Evolutionary conservation across 1,139 yeast genomes (phyloP).

Genomic region (Geotrichum australiense): DNA sequence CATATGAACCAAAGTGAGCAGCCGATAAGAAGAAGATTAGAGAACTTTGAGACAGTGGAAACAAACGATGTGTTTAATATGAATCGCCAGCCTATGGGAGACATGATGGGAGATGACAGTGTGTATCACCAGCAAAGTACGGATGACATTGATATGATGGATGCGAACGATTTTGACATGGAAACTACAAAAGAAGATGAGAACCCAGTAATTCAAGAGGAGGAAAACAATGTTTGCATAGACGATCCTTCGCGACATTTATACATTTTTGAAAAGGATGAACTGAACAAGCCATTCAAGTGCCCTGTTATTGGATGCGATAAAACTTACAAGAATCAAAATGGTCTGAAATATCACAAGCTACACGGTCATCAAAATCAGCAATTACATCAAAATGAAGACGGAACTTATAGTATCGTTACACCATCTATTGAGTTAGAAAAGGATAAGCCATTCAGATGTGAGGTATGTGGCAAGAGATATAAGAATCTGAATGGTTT

Average conservation of each 20-base stretch:
- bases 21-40: constrained; percentile 37
- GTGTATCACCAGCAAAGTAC: too few species aligned
- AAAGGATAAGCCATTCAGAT: constrained; percentile 95
- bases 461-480: constrained; percentile 97
- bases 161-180: constrained; percentile 15
- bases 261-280: constrained; percentile 86
- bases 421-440: constrained; percentile 93
- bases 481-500: constrained; percentile 94
- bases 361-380: constrained; percentile 97
- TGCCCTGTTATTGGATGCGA: constrained; percentile 99
- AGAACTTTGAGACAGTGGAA: constrained; percentile 57
- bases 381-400: constrained; percentile 80
- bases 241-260: constrained; percentile 89
- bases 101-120: constrained; percentile 24
- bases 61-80: constrained; percentile 73
- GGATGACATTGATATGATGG: constrained; percentile 8
- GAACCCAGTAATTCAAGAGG: too few species aligned
- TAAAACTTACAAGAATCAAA: constrained; percentile 93
- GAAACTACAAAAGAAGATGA: constrained; percentile 36
- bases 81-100: constrained; percentile 26
- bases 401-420: constrained; percentile 85
- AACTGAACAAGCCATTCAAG: constrained; percentile 79
- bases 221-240: constrained; percentile 28
- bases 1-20: constrained; percentile 26
- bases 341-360: constrained; percentile 92